phyloP scores from a whole-genome alignment of 2,329 filamentous ascomycete species.

The Aspergillus terreus region DNA sequence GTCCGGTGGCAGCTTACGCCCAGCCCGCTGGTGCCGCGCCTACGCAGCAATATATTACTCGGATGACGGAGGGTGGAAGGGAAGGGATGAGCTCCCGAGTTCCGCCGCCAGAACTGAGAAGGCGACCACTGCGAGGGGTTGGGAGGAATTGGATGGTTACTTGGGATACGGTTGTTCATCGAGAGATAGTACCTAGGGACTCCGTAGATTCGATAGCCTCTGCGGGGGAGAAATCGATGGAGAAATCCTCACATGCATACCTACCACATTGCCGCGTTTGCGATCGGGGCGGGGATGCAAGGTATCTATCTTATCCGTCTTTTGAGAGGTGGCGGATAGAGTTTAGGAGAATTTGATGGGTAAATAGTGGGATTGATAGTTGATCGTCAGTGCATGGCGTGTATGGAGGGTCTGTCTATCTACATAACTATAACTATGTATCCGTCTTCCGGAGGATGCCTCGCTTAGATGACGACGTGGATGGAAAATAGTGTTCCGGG shows the following conservation, averaged over 20 bases:
- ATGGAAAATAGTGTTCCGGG: neutral
- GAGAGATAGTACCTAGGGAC: too few relatives aligned
- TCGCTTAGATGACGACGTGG: neutral
- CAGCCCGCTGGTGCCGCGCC: too few relatives aligned
- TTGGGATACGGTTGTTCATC: neutral
- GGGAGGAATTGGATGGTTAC: neutral
- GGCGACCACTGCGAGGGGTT: neutral
- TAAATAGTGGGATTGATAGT: constrained; percentile 1
- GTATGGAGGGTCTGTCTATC: neutral
- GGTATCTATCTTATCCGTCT: neutral
- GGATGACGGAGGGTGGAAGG: too few relatives aligned
- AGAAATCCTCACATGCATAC: too few relatives aligned
- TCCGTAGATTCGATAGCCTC: too few relatives aligned
- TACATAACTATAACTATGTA: too few relatives aligned
- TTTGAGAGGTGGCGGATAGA: neutral
- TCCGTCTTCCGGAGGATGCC: neutral
- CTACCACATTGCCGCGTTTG: too few relatives aligned
- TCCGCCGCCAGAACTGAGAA: too few relatives aligned
- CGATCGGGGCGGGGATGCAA: neutral
- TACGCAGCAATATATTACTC: too few relatives aligned
- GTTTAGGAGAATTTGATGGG: neutral
- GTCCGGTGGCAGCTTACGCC: too few relatives aligned
- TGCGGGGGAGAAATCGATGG: too few relatives aligned
- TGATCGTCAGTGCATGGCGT: neutral
- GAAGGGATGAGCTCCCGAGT: too few relatives aligned